Conservation (phyloP, 352 stramenopile species). For the Phytopythium oedochilum region DNA sequence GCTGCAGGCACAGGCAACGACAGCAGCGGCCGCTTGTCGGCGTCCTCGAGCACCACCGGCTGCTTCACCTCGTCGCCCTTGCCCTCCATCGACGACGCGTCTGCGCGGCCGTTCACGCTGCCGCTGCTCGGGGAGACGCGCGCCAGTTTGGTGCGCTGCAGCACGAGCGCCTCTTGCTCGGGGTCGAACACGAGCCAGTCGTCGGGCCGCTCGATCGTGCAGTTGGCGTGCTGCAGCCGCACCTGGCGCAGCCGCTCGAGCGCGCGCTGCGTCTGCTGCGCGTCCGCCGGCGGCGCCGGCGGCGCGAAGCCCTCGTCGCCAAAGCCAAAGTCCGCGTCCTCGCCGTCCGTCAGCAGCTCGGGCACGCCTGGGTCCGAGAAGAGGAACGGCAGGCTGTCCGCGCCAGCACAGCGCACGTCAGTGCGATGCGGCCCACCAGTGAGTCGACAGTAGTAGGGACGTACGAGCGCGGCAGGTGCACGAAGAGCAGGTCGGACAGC, state of each 20-base stretch:
- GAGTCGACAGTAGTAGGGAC: slow-evolving; percentile 6
- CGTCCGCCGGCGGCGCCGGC: slow-evolving; percentile 18
- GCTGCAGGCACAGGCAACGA: not conserved
- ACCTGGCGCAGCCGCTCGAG: slow-evolving; percentile 57
- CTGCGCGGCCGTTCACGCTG: no score
- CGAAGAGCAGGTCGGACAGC: slow-evolving; percentile 46
- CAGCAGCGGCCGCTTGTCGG: not conserved
- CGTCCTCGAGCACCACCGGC: not conserved
- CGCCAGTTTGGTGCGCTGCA: slow-evolving; percentile 37
- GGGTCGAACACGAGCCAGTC: slow-evolving; percentile 79
- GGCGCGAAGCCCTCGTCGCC: slow-evolving; percentile 16
- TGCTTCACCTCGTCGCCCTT: not conserved
- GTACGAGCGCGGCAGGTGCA: slow-evolving; percentile 50
- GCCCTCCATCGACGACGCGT: not conserved
- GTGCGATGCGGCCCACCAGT: no score
- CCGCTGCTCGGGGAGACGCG: not conserved
- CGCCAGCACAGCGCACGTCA: no score
- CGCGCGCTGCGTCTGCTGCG: slow-evolving; percentile 31
- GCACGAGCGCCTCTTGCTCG: slow-evolving; percentile 45
- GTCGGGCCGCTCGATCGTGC: slow-evolving; percentile 47
- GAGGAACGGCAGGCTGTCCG: slow-evolving; percentile 47
- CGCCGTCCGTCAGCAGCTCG: slow-evolving; percentile 57
- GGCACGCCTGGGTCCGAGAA: slow-evolving; percentile 48
- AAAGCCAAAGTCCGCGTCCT: slow-evolving; percentile 14
- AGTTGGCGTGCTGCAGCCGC: slow-evolving; percentile 49